phyloP scores from a whole-genome alignment of 164 flowering plant species.

The Stephania yunnanensis region DNA sequence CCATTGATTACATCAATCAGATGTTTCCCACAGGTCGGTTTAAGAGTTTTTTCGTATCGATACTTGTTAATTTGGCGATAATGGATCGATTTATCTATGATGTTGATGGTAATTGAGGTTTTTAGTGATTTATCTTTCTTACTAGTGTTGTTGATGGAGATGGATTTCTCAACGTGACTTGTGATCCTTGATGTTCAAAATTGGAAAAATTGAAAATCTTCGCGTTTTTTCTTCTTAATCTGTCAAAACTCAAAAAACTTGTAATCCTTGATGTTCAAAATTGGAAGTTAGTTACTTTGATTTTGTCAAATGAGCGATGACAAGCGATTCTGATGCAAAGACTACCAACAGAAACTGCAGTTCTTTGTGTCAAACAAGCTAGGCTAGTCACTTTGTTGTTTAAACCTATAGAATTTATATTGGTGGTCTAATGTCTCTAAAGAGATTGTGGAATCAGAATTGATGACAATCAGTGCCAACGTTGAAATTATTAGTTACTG shows the following conservation, averaged over 20 bases:
- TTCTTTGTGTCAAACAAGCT: neutral
- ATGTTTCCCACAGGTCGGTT: slow-evolving; percentile 71
- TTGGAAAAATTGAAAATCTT: too few species aligned
- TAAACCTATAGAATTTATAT: too few species aligned
- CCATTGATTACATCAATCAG: slow-evolving; percentile 94
- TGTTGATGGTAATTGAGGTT: neutral
- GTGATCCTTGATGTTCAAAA: too few species aligned
- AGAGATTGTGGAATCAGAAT: neutral
- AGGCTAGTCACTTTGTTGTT: neutral
- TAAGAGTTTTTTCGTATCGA: too few species aligned
- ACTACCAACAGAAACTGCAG: neutral
- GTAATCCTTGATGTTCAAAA: too few species aligned
- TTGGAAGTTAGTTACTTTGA: neutral
- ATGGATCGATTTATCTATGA: neutral
- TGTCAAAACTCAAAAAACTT: neutral
- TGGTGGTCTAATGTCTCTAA: neutral
- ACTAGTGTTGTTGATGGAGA: neutral
- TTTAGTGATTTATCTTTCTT: neutral
- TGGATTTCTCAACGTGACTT: neutral
- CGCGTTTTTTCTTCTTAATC: too few species aligned
- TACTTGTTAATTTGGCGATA: neutral
- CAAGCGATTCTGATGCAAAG: neutral
- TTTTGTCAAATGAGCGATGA: neutral
- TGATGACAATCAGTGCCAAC: neutral
- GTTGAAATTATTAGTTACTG: neutral